Evolutionary conservation across 1,284 basidiomycete genomes (phyloP).

Genomic region (Xerocomus cyaneibrunnescens): DNA sequence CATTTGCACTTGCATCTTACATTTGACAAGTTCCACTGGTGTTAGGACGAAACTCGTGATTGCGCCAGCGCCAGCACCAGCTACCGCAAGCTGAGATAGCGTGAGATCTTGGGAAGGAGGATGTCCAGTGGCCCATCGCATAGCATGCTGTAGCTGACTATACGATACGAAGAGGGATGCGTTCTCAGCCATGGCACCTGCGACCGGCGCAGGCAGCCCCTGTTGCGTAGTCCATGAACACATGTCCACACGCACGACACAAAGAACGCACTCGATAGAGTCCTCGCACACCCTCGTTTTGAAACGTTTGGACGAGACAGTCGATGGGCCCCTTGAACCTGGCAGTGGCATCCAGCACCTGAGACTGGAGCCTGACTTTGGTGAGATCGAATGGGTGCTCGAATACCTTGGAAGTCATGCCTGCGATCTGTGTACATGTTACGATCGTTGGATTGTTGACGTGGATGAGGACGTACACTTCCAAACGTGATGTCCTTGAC

Average conservation of each 20-base stretch:
- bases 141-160: conserved; percentile 74
- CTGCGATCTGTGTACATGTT: conserved; percentile 53
- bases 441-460: background rate
- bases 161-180: conserved; percentile 90
- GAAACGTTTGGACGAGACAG: conserved; percentile 80
- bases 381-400: conserved; percentile 75
- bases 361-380: conserved; percentile 87
- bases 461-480: conserved; percentile 39
- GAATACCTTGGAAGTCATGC: conserved; percentile 71
- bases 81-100: conserved; percentile 71
- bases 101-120: conserved; percentile 46
- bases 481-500: conserved; percentile 51
- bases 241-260: background rate
- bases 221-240: conserved; percentile 34
- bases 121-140: conserved; percentile 42
- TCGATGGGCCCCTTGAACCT: conserved; percentile 84
- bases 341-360: conserved; percentile 70
- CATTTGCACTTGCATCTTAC: conserved; percentile 98
- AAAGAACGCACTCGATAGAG: conserved; percentile 73
- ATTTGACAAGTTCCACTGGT: conserved; percentile 95
- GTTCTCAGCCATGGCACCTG: conserved; percentile 93
- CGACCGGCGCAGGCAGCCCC: conserved; percentile 91
- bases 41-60: conserved; percentile 90
- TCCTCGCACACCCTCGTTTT: conserved; percentile 78
- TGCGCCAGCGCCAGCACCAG: conserved; percentile 85